Base-by-base conservation (phyloP, 495 filamentous ascomycete genomes). In the Aspergillus homomorphus region DNA sequence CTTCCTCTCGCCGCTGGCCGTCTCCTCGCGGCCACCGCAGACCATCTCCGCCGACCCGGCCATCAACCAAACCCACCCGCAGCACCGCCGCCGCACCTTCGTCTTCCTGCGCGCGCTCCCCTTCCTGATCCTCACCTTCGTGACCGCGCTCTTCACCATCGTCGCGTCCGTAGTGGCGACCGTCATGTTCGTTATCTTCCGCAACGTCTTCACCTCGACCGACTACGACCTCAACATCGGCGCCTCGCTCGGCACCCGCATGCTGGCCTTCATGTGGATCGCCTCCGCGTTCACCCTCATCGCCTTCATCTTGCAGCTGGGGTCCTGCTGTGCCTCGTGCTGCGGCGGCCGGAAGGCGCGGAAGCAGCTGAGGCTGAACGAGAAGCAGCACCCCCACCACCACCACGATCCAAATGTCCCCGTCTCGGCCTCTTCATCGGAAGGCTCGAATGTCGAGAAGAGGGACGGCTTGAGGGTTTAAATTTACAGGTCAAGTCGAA, bases 251-350 rank as follows among this genome's bases (percentile, higher is more conserved):
- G 91, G 92, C 3, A 74, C 59, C 6, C 76, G 80, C 62, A 95
- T 97, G 91, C 82, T 96, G 65, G 87, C 77, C 0, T 95, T 96
- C 62, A 91, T 96, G 89, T 97, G 92, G 92, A 79, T 89, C 33
- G 91, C 86, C 0, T 77, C 82, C 0, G 87, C 73, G 0, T 87
- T 87, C 53, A 80, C 81, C 7, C 64, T 92, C 1, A 56, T 89
- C 48, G 85, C 84, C 0, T 94, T 87, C 63, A 67, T 90, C 14
- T 69, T 93, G 30, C 89, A 93, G 66, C 68, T 87, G 1, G 82
- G 85, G 3, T 77, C 90, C 72, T 87, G 84, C 63, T 96, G 92
- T 53, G 76, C 74, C 7, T 65, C 74, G 15, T 80, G 77, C 55
- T 80, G 77, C 53, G 70, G 77, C 26, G 75, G 74, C 4, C 68